A percentile compares a stretch with the other conserved stretches of the same genome.
Evolutionary conservation across 129 eudicot species (phyloP).

Genomic region (Heracleum sosnowskyi): DNA sequence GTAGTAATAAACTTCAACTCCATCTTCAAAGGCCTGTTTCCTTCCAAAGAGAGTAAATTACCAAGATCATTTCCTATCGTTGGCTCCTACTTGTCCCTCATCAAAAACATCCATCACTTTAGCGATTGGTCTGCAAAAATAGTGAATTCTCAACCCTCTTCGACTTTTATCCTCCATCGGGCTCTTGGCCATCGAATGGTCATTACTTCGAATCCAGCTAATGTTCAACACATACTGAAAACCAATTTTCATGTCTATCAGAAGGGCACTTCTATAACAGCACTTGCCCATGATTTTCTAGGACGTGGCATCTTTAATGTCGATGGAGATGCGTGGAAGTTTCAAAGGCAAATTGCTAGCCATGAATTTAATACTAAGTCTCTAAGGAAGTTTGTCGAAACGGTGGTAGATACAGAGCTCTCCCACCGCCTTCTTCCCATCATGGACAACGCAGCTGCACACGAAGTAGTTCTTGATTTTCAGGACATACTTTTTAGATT

Average conservation of each 20-base stretch:
- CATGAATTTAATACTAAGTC: constrained; percentile 71
- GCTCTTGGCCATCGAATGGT: constrained; percentile 38
- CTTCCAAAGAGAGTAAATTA: constrained; percentile 10
- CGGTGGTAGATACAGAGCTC: constrained; percentile 58
- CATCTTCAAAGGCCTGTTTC: neutral
- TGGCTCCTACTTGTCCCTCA: constrained; percentile 36
- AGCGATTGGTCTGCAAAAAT: constrained; percentile 42
- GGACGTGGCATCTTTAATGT: constrained; percentile 67
- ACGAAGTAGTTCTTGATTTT: constrained; percentile 35
- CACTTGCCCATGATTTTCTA: constrained; percentile 35
- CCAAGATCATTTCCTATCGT: constrained; percentile 43
- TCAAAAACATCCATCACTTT: constrained; percentile 26
- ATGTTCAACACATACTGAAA: constrained; percentile 53
- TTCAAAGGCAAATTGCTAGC: constrained; percentile 56
- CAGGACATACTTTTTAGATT: constrained; percentile 65
- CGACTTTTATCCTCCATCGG: constrained; percentile 39
- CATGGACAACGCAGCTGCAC: constrained; percentile 25
- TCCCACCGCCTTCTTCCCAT: constrained; percentile 47
- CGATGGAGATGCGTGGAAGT: constrained; percentile 61
- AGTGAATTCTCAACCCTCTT: constrained; percentile 22
- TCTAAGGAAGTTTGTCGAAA: constrained; percentile 49
- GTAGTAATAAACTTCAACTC: constrained; percentile 13
- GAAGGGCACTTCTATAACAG: constrained; percentile 20
- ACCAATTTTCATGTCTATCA: constrained; percentile 37
- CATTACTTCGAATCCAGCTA: constrained; percentile 54